phyloP scores from a whole-genome alignment of 139 green algal species.

The Penium margaritaceum region DNA sequence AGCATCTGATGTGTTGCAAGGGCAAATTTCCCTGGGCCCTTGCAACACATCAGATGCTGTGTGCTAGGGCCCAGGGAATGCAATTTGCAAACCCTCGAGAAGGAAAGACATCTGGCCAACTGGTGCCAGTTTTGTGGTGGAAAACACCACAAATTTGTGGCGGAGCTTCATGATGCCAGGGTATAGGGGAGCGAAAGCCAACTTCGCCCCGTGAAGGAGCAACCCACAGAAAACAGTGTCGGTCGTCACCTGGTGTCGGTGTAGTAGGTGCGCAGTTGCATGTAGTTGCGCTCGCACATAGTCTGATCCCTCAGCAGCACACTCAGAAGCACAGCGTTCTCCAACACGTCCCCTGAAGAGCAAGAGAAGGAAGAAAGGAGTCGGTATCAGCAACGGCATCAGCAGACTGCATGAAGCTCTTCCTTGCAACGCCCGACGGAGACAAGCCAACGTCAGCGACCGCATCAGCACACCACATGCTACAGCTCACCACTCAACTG shows the following conservation, averaged over 20 bases:
- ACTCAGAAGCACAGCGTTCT: slow-evolving; percentile 76
- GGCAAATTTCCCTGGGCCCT: too few species aligned
- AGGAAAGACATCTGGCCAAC: slow-evolving; percentile 52
- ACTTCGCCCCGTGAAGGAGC: slow-evolving; percentile 60
- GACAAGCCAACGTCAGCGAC: not conserved
- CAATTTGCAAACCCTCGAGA: too few species aligned
- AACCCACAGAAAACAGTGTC: slow-evolving; percentile 79
- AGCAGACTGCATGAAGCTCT: not conserved
- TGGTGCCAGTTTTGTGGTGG: slow-evolving; percentile 76
- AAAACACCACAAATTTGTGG: too few species aligned
- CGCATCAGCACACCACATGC: not conserved
- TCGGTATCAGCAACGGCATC: not conserved
- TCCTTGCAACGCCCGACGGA: too few species aligned
- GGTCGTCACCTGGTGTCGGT: slow-evolving; percentile 74
- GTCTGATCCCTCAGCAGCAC: slow-evolving; percentile 68
- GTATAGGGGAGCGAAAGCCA: slow-evolving; percentile 79
- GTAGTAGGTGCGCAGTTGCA: slow-evolving; percentile 83
- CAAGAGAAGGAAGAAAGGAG: slow-evolving; percentile 24
- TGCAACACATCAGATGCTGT: too few species aligned
- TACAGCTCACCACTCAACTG: not conserved
- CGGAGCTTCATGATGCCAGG: slow-evolving; percentile 76
- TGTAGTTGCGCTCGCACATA: slow-evolving; percentile 79
- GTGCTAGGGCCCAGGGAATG: too few species aligned
- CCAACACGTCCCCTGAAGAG: slow-evolving; percentile 75
- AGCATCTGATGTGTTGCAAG: too few species aligned